Conservation (phyloP, 2,329 filamentous ascomycete species). For the Colletotrichum navitas region DNA sequence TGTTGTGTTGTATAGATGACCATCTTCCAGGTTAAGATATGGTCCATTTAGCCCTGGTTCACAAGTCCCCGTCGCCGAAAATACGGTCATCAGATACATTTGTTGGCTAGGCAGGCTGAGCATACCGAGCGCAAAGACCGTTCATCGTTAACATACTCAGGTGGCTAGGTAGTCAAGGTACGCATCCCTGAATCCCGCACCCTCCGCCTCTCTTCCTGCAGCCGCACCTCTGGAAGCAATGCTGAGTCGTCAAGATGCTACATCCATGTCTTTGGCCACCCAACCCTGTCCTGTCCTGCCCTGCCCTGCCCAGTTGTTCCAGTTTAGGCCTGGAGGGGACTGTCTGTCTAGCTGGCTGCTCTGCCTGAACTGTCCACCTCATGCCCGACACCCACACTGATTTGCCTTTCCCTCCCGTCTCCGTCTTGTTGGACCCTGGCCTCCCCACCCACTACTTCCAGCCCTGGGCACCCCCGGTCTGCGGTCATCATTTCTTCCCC, state of each 20-base stretch:
- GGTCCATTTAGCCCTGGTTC: background rate
- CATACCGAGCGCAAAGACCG: constrained; percentile 8
- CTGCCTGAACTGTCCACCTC: constrained; percentile 25
- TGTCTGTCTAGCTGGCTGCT: constrained; percentile 22
- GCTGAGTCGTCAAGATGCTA: constrained; percentile 25
- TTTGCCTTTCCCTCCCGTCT: constrained; percentile 33
- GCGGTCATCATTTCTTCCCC: constrained; percentile 28
- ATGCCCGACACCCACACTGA: constrained; percentile 15
- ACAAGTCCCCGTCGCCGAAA: background rate
- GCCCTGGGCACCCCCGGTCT: constrained; percentile 33
- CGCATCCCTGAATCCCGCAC: constrained; percentile 20
- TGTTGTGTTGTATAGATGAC: constrained; percentile 14
- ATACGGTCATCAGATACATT: background rate
- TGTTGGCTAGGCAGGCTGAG: background rate
- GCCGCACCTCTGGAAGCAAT: constrained; percentile 13
- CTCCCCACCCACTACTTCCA: constrained; percentile 27
- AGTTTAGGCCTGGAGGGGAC: background rate
- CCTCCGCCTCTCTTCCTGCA: constrained; percentile 19
- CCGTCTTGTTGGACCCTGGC: constrained; percentile 37
- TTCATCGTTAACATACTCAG: background rate
- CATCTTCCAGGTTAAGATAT: background rate
- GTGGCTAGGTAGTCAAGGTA: background rate
- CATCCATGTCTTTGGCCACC: constrained; percentile 30
- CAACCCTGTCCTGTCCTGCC: constrained; percentile 21
- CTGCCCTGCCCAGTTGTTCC: constrained; percentile 22